phyloP scores from a whole-genome alignment of 495 filamentous ascomycete species.

The Hyaloscypha hepaticicola region DNA sequence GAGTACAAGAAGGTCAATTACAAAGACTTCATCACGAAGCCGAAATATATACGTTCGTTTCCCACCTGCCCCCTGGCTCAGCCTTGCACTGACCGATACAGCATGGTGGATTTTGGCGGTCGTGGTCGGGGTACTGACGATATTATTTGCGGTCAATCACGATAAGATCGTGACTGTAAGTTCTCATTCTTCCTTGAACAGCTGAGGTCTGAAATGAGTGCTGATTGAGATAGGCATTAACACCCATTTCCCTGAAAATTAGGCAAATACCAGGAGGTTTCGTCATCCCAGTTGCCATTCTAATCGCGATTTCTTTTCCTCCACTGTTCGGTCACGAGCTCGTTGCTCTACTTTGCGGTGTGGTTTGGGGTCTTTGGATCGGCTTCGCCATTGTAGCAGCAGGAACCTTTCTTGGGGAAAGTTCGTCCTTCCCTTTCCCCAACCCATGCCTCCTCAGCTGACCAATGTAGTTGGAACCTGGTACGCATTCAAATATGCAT shows the following conservation, averaged over 20 bases:
- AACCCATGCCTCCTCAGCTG: too few relatives aligned
- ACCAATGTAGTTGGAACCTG: constrained; percentile 32
- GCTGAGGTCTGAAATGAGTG: neutral
- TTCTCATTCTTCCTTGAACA: neutral
- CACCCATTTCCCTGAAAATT: constrained; percentile 32
- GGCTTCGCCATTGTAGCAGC: constrained; percentile 37
- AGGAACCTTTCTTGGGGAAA: constrained; percentile 36
- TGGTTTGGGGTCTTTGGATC: constrained; percentile 37
- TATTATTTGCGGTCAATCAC: constrained; percentile 6
- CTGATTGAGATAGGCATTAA: constrained; percentile 24
- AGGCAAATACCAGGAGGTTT: constrained; percentile 33
- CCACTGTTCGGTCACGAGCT: constrained; percentile 38
- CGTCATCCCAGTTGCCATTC: constrained; percentile 36
- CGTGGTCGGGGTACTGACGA: neutral
- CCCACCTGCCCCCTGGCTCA: neutral
- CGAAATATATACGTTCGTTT: constrained; percentile 15
- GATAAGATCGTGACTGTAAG: constrained; percentile 8
- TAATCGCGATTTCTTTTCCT: constrained; percentile 37
- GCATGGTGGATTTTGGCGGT: constrained; percentile 14
- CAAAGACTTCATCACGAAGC: constrained; percentile 8
- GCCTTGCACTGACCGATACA: constrained; percentile 1
- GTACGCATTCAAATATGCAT: constrained; percentile 35
- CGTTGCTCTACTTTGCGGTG: constrained; percentile 34
- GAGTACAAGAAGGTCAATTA: constrained; percentile 7
- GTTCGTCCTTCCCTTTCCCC: neutral